Percentiles rank a stretch among this genome's conserved stretches.
Conservation (phyloP, 2,329 filamentous ascomycete genomes). For the Talaromyces islandicus region DNA sequence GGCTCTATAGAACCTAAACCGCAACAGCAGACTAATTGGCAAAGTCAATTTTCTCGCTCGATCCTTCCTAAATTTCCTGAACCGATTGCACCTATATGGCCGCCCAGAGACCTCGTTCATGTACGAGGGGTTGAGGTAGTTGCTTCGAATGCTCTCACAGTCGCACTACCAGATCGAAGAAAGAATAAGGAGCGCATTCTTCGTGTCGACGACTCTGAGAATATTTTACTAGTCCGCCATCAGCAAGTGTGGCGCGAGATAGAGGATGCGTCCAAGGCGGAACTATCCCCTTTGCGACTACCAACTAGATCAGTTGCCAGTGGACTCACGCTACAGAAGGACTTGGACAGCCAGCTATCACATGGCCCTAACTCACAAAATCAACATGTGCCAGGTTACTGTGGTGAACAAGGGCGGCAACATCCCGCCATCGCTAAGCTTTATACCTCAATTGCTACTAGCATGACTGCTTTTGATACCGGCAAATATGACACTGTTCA, state of each 20-base stretch:
- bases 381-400: conserved; percentile 6
- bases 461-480: conserved; percentile 72
- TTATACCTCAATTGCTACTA: conserved; percentile 54
- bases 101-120: conserved; percentile 30
- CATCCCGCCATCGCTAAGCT: conserved; percentile 58
- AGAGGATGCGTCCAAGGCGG: not conserved
- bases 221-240: conserved; percentile 21
- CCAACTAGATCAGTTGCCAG: conserved; percentile 25
- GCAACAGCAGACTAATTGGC: not conserved
- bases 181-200: conserved; percentile 34
- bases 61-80: conserved; percentile 24
- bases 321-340: conserved; percentile 22
- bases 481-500: conserved; percentile 65
- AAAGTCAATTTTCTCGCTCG: conserved; percentile 13
- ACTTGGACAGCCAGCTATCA: conserved; percentile 25
- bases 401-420: conserved; percentile 9
- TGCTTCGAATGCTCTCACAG: not conserved
- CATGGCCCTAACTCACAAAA: conserved; percentile 7
- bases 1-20: not conserved
- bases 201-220: conserved; percentile 28
- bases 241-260: not conserved
- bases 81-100: conserved; percentile 32
- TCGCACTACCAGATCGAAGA: conserved; percentile 18
- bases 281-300: conserved; percentile 18
- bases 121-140: conserved; percentile 44